Evolutionary conservation across 2,329 filamentous ascomycete species (phyloP).

Genomic region (Elsinoe necatrix): DNA sequence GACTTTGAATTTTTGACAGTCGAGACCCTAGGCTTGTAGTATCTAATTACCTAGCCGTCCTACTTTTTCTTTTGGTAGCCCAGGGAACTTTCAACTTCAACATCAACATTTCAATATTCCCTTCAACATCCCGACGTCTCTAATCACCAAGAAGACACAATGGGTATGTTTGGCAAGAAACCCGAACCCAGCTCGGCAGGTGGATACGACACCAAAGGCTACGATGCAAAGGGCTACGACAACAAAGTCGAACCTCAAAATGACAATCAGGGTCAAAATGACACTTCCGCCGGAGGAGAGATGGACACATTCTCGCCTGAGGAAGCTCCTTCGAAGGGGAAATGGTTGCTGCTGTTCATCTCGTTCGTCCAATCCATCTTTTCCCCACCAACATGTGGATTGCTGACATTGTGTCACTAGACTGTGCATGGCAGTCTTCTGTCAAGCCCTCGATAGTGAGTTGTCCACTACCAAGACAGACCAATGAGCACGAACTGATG

Average conservation of each 20-base stretch:
- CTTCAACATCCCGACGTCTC: neutral
- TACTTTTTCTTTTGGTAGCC: neutral
- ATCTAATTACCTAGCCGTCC: conserved; percentile 9
- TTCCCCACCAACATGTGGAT: neutral
- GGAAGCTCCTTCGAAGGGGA: conserved; percentile 4
- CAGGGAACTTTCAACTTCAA: neutral
- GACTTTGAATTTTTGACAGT: conserved; percentile 1
- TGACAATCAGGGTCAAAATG: conserved; percentile 9
- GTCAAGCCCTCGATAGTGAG: conserved; percentile 10
- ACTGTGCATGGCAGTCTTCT: conserved; percentile 12
- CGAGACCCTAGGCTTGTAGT: conserved; percentile 4
- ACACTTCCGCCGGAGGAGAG: conserved; percentile 9
- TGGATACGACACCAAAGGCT: conserved; percentile 6
- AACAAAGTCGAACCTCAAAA: conserved; percentile 6
- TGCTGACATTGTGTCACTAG: conserved; percentile 11
- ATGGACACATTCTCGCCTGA: conserved; percentile 9
- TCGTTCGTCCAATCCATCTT: neutral
- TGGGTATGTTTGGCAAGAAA: conserved; percentile 11
- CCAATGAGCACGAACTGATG: neutral
- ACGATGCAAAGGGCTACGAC: conserved; percentile 1
- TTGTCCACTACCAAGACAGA: conserved; percentile 16
- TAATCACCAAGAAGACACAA: neutral
- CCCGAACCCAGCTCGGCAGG: conserved; percentile 2
- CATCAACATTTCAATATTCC: neutral
- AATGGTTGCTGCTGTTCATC: conserved; percentile 10